Conservation (phyloP, 78 protist species). For the Dictyostelium capitatum region DNA sequence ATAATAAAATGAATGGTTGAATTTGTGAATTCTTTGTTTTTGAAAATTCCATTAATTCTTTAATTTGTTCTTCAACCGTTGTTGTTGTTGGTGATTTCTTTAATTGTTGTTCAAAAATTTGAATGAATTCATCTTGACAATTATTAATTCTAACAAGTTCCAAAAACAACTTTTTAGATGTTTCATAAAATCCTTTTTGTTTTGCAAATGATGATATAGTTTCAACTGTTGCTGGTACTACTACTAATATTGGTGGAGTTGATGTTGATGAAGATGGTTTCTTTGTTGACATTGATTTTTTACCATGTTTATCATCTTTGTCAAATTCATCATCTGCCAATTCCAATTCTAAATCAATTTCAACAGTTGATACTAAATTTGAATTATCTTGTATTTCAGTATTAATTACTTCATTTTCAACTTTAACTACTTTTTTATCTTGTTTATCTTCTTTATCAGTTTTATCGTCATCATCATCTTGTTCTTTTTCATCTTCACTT, state of each 20-base stretch:
- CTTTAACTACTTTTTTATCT: background rate
- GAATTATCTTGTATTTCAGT: background rate
- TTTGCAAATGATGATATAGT: background rate
- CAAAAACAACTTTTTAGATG: conserved; percentile 23
- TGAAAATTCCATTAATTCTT: background rate
- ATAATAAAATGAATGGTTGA: conserved; percentile 4
- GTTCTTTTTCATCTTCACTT: conserved; percentile 22
- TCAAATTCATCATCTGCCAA: conserved; percentile 6
- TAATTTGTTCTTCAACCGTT: conserved; percentile 23
- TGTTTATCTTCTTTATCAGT: background rate
- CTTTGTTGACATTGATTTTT: background rate
- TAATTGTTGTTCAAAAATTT: background rate
- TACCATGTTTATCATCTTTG: background rate
- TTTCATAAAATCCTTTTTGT: background rate
- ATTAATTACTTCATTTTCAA: background rate
- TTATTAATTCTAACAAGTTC: conserved; percentile 42
- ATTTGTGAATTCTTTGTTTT: background rate
- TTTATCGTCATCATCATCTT: background rate
- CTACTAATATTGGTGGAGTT: background rate
- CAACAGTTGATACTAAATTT: too few species aligned
- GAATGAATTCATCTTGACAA: background rate
- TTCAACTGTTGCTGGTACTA: background rate
- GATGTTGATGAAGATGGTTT: background rate
- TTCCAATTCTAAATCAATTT: too few species aligned
- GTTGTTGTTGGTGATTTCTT: background rate